Evolutionary conservation across 148 eudicot genomes (phyloP), one percentile per base, ranked within the genome.

Genomic region (Selenicereus undatus): DNA sequence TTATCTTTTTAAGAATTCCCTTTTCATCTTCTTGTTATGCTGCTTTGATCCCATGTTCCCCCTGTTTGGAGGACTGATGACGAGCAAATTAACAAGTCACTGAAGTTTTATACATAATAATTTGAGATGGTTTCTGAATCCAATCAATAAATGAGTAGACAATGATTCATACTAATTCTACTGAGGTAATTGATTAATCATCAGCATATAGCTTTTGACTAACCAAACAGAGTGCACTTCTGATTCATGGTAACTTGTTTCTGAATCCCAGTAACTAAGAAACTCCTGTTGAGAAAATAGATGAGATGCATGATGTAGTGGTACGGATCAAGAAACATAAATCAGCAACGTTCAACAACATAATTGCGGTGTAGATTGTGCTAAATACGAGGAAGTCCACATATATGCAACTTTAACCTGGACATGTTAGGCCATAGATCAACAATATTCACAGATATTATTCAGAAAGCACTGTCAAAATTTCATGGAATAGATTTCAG

Each of bases 191-290:
- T 24, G 18, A n/a, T 42, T n/a, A 51, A 36, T 30, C 13, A 70
- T 24, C 70, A 72, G 54, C 36, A 26, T 71, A 45, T 24, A 79
- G 71, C 70, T 14, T 79, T 79, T 72, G 81, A 71, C 69, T 36
- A 54, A 56, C 2, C 24, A 42, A 58, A 73, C 52, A 36, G 56
- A 21, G 42, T 60, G 76, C 56, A 74, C 52, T 62, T 80, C 81
- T 70, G 76, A 72, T 52, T 79, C 75, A 35, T 24, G 20, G 3
- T 24, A 54, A 24, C 66, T 50, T 62, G 58, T 32, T 78, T 30
- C 42, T 43, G 43, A 65, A 27, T 45, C 51, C 45, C 65, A 12
- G 73, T 11, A 48, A 56, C 17, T 56, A 56, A 56, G 22, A 5
- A 56, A 17, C n/a, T 56, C 22, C n/a, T 22, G 14, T 32, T 54